phyloP scores from a whole-genome alignment of 371 early-diverging fungal species.

The Funneliformis caledonium region DNA sequence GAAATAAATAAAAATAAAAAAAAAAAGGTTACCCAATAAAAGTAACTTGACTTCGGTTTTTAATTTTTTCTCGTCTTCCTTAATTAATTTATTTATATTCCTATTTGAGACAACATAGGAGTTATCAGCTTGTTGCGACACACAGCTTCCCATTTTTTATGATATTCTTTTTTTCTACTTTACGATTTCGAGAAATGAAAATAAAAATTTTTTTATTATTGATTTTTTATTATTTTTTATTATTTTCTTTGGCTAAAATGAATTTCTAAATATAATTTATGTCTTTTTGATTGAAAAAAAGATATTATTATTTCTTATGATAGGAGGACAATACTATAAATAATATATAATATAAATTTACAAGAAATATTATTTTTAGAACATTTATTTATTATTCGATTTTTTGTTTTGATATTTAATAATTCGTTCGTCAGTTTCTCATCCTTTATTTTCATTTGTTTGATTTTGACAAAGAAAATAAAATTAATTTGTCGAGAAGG shows the following conservation, averaged over 20 bases:
- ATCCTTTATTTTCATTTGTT: no score
- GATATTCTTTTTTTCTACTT: not conserved
- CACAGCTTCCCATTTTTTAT: conserved; percentile 29
- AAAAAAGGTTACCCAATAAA: conserved; percentile 69
- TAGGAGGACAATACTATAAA: not conserved
- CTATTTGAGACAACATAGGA: conserved; percentile 68
- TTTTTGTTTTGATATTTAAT: not conserved
- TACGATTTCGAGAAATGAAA: not conserved
- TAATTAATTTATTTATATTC: conserved; percentile 80
- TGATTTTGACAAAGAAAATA: no score
- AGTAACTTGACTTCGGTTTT: conserved; percentile 89
- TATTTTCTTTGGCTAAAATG: not conserved
- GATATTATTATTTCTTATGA: not conserved
- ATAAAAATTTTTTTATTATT: not conserved
- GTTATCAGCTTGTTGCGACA: not conserved
- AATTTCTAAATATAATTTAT: not conserved
- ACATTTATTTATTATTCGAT: not conserved
- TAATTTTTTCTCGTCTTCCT: conserved; percentile 71
- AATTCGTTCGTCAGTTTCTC: no score
- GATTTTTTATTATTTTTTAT: not conserved
- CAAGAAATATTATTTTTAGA: not conserved
- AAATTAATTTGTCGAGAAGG: not conserved
- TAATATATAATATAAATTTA: not conserved
- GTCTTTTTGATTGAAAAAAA: not conserved
- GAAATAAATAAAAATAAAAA: not conserved